Conservation (phyloP, 352 stramenopile genomes). For the Phytopythium oedochilum region DNA sequence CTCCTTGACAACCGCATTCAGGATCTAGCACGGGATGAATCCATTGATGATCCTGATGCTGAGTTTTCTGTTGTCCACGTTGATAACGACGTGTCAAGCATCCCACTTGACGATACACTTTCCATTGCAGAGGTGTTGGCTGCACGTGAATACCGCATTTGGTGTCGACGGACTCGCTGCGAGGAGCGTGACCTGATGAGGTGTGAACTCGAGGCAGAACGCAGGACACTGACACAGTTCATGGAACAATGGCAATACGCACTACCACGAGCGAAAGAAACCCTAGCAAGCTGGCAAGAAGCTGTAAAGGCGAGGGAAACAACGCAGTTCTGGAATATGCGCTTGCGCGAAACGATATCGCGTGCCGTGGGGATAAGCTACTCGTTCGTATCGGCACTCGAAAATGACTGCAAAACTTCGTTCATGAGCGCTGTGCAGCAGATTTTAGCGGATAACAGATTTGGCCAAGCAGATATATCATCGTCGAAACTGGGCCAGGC, state of each 20-base stretch:
- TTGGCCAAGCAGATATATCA: neutral
- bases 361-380: conserved; percentile 7
- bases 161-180: conserved; percentile 5
- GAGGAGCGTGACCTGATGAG: conserved; percentile 23
- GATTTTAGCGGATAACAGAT: neutral
- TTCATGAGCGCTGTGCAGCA: neutral
- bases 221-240: neutral
- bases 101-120: neutral
- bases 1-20: neutral
- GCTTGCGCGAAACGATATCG: conserved; percentile 3
- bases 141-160: conserved; percentile 1
- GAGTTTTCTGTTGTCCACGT: neutral
- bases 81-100: neutral
- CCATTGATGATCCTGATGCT: neutral
- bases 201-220: conserved; percentile 9
- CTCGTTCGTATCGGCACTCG: conserved; percentile 7
- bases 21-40: too few relatives aligned
- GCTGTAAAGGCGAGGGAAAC: neutral
- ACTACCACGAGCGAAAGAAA: neutral
- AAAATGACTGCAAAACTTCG: neutral
- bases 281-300: neutral
- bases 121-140: neutral
- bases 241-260: conserved; percentile 5
- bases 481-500: neutral
- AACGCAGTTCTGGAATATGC: neutral